Base-by-base conservation (phyloP, 2,329 filamentous ascomycete species). In the Hymenoscyphus repandus region DNA sequence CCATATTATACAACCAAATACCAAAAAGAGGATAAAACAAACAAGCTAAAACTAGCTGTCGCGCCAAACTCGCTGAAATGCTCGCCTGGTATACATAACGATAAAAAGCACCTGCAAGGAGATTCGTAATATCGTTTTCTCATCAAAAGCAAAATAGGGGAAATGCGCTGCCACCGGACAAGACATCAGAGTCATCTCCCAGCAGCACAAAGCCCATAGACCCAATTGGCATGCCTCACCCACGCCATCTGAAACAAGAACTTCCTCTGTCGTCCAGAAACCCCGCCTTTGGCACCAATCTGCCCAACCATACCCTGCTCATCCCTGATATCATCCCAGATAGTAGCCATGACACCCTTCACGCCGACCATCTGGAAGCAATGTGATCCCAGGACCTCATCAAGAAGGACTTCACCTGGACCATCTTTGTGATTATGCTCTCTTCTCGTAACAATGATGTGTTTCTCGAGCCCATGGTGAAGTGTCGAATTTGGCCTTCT, bases 381-480 rank as follows among this genome's bases (percentile, higher is more conserved):
- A 27, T 48, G 33, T 1, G 47, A 40, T 12, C 47, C 55, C 11
- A 57, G 17, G 22, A 55, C 50, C 40, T 54, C 54, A 12, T 56
- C 54, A 17, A 56, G 34, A 6, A 56, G 38, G 9, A 54, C 34
- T 17, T 53, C 32, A 6, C 52, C 51, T 5, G 51, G 49, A 2
- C 49, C 51, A 30, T 56, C 45, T 1, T 42, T 22, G 5, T 56
- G 52, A 31, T 50, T 48, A 32, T 53, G 46, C 18, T 42, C 46
- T 5, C 51, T 3, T n/a, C 69, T 96, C 95, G 79, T 81, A 20
- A 96, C 83, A 13, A 95, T 74, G 52, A 99, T 82, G 7, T 92
- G 84, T 72, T 96, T 96, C 71, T 95, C 88, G 56, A 86, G 72
- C 15, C 84, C 83, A 59, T 84, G 78, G 55, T 82, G 74, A 56